phyloP scores from a whole-genome alignment of 805 yeast species.

The Candida chilensis region DNA sequence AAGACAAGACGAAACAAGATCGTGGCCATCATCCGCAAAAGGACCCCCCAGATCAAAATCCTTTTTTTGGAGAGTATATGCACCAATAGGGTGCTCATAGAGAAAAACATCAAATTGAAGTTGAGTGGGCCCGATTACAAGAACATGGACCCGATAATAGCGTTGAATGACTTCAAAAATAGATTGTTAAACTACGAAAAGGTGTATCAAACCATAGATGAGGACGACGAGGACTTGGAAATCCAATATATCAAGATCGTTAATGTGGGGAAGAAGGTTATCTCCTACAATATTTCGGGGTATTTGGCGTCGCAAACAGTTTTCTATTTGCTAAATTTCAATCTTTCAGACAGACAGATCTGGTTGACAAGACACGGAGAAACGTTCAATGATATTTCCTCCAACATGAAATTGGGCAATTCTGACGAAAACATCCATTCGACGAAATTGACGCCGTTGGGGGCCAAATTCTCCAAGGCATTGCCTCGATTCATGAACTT shows the following conservation, averaged over 20 bases:
- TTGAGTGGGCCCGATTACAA: constrained; percentile 19
- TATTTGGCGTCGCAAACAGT: constrained; percentile 49
- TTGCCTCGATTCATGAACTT: constrained; percentile 19
- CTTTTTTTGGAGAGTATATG: constrained; percentile 28
- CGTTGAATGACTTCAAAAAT: constrained; percentile 25
- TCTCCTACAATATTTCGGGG: constrained; percentile 48
- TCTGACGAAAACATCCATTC: constrained; percentile 8
- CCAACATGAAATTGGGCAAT: constrained; percentile 22
- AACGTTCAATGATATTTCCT: constrained; percentile 11
- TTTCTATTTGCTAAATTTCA: constrained; percentile 37
- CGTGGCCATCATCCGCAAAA: constrained; percentile 20
- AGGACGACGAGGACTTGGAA: constrained; percentile 32
- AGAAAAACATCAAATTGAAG: constrained; percentile 17
- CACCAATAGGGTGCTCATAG: constrained; percentile 12
- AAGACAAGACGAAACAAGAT: constrained; percentile 30
- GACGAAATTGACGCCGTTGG: constrained; percentile 11
- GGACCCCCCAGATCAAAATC: constrained; percentile 20
- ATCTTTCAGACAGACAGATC: constrained; percentile 21
- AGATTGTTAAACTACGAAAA: constrained; percentile 42
- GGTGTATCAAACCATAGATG: constrained; percentile 44
- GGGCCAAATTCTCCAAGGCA: constrained; percentile 19
- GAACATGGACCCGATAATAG: constrained; percentile 6
- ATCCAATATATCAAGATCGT: constrained; percentile 56
- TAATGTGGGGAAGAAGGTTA: constrained; percentile 51
- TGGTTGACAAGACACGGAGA: constrained; percentile 25